Evolutionary conservation across 768 basidiomycete species (phyloP).

Genomic region (Lactarius trivialis): DNA sequence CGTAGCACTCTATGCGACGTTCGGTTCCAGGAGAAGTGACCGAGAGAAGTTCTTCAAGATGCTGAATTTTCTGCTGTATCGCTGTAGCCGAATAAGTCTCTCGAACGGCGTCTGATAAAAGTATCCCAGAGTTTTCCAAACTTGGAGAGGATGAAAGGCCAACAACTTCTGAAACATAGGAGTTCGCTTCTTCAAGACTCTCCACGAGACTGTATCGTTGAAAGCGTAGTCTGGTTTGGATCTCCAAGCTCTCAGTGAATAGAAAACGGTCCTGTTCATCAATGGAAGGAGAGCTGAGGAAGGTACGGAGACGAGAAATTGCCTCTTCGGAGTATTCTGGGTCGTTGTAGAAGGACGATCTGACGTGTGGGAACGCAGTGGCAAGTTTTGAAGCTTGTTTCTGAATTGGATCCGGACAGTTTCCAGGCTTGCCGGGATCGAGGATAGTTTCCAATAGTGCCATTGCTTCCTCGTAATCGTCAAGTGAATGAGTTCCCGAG

Average conservation of each 20-base stretch:
- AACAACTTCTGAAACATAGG: not conserved
- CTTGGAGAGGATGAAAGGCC: not conserved
- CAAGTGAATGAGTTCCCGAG: not conserved
- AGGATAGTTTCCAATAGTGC: not conserved
- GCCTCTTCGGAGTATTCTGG: not conserved
- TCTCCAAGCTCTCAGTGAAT: not conserved
- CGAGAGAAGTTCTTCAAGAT: not conserved
- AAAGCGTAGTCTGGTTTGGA: not conserved
- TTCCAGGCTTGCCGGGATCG: not conserved
- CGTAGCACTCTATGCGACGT: not conserved
- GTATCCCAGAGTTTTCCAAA: not conserved
- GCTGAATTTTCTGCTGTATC: not conserved
- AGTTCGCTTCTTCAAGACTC: not conserved
- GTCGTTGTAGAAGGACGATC: not conserved
- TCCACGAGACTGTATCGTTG: not conserved
- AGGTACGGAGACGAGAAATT: not conserved
- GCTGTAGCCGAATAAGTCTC: not conserved
- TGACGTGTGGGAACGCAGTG: not conserved
- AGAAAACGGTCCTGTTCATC: not conserved
- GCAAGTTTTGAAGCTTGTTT: not conserved
- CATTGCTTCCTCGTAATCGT: slow-evolving; percentile 8
- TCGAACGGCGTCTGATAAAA: not conserved
- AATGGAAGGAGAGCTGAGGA: not conserved
- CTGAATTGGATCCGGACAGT: not conserved
- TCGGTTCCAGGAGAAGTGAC: not conserved